Percentiles rank a stretch among this genome's conserved stretches.
These are phyloP conservation scores for Recurvomyces mirabilis DNA, from an alignment of 495 filamentous ascomycete genomes.

Conservation along the genomic window DNA sequence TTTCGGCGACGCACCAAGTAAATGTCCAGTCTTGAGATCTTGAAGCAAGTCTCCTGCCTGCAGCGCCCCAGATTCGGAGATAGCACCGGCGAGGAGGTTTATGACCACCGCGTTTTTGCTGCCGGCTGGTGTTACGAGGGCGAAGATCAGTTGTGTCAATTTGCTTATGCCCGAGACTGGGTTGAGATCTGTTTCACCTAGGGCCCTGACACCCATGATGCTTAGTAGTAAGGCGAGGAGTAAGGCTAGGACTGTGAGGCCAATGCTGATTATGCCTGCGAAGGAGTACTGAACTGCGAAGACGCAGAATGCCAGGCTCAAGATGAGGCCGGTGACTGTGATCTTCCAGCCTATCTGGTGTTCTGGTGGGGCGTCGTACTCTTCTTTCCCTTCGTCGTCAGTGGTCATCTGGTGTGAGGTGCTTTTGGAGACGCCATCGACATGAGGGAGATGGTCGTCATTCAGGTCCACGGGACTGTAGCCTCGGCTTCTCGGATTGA, in stretches of 20 bases:
- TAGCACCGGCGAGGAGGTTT: constrained; percentile 89
- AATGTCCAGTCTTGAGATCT: constrained; percentile 91
- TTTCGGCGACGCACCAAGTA: constrained; percentile 81
- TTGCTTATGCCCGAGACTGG: constrained; percentile 95
- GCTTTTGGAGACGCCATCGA: neutral
- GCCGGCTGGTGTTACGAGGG: constrained; percentile 67
- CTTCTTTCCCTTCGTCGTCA: constrained; percentile 16
- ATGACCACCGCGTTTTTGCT: constrained; percentile 74
- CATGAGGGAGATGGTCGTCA: too few species aligned
- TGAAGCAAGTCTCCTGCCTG: constrained; percentile 98
- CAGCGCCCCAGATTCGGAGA: constrained; percentile 74
- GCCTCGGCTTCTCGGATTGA: constrained; percentile 16
- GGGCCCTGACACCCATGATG: constrained; percentile 88
- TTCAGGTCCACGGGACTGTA: constrained; percentile 24
- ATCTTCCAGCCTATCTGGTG: constrained; percentile 66
- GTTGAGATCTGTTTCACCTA: constrained; percentile 94
- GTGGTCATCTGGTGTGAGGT: neutral
- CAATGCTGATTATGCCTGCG: constrained; percentile 49
- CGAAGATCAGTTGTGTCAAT: constrained; percentile 89
- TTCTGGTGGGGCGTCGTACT: constrained; percentile 62
- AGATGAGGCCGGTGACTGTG: constrained; percentile 59
- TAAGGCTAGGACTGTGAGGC: constrained; percentile 69
- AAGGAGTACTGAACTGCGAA: constrained; percentile 70
- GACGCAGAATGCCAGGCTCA: constrained; percentile 72
- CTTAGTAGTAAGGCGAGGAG: constrained; percentile 78